Base-by-base conservation (phyloP, 805 yeast genomes). In the Nakazawaea ambrosiae region DNA sequence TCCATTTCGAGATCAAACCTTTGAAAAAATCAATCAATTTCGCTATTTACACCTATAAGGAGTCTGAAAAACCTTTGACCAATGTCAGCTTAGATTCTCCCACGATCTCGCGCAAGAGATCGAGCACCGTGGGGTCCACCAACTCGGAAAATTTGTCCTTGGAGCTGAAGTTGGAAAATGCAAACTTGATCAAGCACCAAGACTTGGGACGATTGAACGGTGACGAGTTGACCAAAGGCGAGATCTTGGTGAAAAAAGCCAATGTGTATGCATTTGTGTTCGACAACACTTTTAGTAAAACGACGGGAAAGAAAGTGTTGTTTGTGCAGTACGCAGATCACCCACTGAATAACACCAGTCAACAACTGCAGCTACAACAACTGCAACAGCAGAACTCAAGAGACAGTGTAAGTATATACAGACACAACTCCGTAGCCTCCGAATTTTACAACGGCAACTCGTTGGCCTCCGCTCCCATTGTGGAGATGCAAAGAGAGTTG, bases 211-310 rank as follows among this genome's bases (percentile, higher is more conserved):
- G 68, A 51, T 57, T 85, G 58, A 57, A 60, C 12, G 78, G 80
- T 2, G 79, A 78, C 44, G 81, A 79, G 43, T 58, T 76, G 49
- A 68, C 73, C 36, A 75, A 75, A 34, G 95, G 89, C 1, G 60
- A 66, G 20, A 65, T 80, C 42, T 65, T 67, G n/a, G 80, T 80
- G 2, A 58, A 57, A 2, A 63, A 68, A 18, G 83, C 80, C 7
- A 90, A 90, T 2, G 71, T 80, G 49, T 82, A 73, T 58, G 97
- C 96, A 0, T 84, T 90, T 54, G 81, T 92, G 19, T 82, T 90
- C 52, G 97, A 90, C 59, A 90, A 90, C 60, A 82, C 95, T 0
- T 86, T 88, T 49, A 81, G 96, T 23, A 87, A 84, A 51, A 85
- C 81, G 23, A 81, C 79, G 17, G 78, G 87, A 33, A 92, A 90